Conservation (phyloP, 1,139 yeast species). For the Saccharomyces hybrid region DNA sequence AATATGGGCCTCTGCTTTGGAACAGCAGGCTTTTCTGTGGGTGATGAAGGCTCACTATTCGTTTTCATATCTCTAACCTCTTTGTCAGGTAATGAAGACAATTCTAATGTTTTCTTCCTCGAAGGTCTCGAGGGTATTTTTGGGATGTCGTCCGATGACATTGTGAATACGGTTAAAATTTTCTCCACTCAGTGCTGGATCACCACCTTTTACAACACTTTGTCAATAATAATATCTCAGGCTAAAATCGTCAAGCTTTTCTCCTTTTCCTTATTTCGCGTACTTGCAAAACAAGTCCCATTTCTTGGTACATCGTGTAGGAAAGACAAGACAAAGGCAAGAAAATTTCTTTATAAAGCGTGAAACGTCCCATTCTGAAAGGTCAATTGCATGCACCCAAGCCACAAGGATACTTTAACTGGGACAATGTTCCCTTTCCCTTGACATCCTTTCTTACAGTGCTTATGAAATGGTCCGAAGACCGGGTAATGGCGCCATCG, state of each 20-base stretch:
- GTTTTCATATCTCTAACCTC: not conserved
- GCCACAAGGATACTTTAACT: too few species aligned
- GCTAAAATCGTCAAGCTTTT: not conserved
- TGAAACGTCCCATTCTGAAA: too few species aligned
- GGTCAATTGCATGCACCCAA: too few species aligned
- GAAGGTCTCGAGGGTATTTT: conserved; percentile 17
- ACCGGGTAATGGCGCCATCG: too few species aligned
- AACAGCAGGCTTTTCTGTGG: conserved; percentile 7
- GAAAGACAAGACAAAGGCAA: too few species aligned
- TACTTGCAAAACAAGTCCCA: too few species aligned
- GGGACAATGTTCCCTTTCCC: too few species aligned
- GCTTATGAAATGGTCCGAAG: too few species aligned
- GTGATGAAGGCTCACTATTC: not conserved
- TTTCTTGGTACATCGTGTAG: too few species aligned
- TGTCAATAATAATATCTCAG: not conserved
- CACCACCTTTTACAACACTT: too few species aligned
- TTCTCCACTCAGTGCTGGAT: not conserved
- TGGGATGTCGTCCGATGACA: conserved; percentile 8
- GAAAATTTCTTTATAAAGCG: too few species aligned
- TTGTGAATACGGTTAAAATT: not conserved
- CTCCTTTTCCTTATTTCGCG: not conserved
- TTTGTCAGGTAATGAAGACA: not conserved
- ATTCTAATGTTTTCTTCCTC: conserved; percentile 7
- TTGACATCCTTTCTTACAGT: too few species aligned
- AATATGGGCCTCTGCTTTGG: conserved; percentile 15